Percentiles rank a stretch among this genome's conserved stretches.
phyloP scores from a whole-genome alignment of 1,284 basidiomycete genomes.

The Moniliophthora roreri region DNA sequence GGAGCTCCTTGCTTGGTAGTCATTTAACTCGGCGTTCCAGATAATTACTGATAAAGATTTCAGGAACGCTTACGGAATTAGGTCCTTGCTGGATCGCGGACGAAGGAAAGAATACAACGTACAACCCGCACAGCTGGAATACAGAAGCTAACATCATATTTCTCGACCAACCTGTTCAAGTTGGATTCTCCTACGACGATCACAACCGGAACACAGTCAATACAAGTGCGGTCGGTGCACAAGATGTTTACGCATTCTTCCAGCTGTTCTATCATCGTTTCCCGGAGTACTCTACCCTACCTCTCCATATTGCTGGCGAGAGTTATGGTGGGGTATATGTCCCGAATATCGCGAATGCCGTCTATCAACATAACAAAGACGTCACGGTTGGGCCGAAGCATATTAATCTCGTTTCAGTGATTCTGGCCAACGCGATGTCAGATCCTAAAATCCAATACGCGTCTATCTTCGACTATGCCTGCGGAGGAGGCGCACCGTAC shows the following conservation, averaged over 20 bases:
- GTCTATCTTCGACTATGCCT: too few relatives aligned
- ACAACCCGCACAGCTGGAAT: conserved; percentile 65
- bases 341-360: conserved; percentile 32
- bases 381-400: too few relatives aligned
- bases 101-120: conserved; percentile 36
- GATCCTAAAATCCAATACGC: too few relatives aligned
- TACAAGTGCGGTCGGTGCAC: conserved; percentile 27
- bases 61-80: not conserved
- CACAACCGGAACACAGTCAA: conserved; percentile 33
- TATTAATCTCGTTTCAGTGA: too few relatives aligned
- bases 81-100: conserved; percentile 28
- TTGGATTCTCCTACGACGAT: conserved; percentile 63
- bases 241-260: conserved; percentile 35
- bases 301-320: conserved; percentile 27
- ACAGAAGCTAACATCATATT: conserved; percentile 65
- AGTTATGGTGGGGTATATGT: conserved; percentile 35
- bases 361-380: conserved; percentile 32
- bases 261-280: conserved; percentile 32
- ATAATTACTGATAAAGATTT: too few relatives aligned
- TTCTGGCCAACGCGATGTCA: too few relatives aligned
- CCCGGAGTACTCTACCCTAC: conserved; percentile 25
- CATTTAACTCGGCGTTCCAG: too few relatives aligned
- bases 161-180: conserved; percentile 69
- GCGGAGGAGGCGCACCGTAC: too few relatives aligned
- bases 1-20: not conserved